Conservation (phyloP, 441 rosid species). For the Geranium incanum region DNA sequence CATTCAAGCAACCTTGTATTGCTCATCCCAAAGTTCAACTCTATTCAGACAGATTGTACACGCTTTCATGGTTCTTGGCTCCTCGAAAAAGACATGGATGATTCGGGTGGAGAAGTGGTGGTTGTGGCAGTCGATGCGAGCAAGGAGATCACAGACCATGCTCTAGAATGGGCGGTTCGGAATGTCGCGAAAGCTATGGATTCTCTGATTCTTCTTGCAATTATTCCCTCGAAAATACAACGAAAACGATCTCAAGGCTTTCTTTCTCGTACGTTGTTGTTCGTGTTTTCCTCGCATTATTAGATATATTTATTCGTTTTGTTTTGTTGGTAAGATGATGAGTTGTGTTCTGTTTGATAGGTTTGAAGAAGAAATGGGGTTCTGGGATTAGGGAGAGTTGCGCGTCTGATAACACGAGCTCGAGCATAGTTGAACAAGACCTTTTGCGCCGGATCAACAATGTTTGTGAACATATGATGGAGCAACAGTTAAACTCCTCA, state of each 20-base stretch:
- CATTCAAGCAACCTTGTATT: background rate
- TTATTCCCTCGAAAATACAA: slow-evolving; percentile 26
- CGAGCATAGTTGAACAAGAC: slow-evolving; percentile 6
- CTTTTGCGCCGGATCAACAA: slow-evolving; percentile 10
- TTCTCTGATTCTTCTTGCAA: slow-evolving; percentile 27
- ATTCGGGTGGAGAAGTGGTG: slow-evolving; percentile 28
- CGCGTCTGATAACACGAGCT: background rate
- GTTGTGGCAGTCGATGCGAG: slow-evolving; percentile 37
- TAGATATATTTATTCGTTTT: too few species aligned
- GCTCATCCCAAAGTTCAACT: background rate
- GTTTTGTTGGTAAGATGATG: background rate
- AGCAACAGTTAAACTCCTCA: slow-evolving; percentile 17
- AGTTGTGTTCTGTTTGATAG: slow-evolving; percentile 7
- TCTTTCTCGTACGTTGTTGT: slow-evolving; percentile 23
- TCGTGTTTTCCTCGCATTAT: too few species aligned
- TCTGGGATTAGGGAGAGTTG: slow-evolving; percentile 8
- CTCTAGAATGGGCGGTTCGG: slow-evolving; percentile 31
- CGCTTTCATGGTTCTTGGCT: background rate
- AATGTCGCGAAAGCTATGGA: slow-evolving; percentile 26
- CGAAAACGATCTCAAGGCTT: slow-evolving; percentile 4
- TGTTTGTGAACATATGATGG: slow-evolving; percentile 30
- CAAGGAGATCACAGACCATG: slow-evolving; percentile 31
- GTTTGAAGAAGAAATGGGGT: slow-evolving; percentile 20
- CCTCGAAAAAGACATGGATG: background rate
- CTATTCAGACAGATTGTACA: background rate